These are phyloP conservation scores for Phytophthora capsici DNA, from an alignment of 352 stramenopile genomes.

Conservation along the genomic window DNA sequence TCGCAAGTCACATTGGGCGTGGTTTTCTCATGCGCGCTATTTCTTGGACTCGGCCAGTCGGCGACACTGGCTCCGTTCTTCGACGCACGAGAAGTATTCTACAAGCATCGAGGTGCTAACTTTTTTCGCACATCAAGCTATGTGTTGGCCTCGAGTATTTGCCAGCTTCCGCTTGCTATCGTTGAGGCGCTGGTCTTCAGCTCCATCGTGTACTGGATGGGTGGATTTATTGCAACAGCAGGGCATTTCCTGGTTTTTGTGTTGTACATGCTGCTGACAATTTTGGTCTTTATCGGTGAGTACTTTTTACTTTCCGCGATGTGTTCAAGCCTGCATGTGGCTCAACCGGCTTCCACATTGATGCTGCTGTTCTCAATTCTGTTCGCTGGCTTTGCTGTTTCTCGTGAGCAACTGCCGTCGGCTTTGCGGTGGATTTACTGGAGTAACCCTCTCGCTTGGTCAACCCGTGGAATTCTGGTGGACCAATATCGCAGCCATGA, in stretches of 20 bases:
- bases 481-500: constrained; percentile 49
- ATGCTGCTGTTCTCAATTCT: constrained; percentile 51
- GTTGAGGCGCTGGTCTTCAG: constrained; percentile 81
- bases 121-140: constrained; percentile 86
- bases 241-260: constrained; percentile 49
- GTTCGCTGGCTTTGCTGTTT: constrained; percentile 57
- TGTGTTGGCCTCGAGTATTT: constrained; percentile 51
- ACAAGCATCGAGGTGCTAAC: constrained; percentile 87
- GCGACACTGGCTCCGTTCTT: constrained; percentile 68
- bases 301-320: constrained; percentile 50
- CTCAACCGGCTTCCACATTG: constrained; percentile 49
- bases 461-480: constrained; percentile 44
- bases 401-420: constrained; percentile 44
- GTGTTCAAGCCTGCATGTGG: constrained; percentile 49
- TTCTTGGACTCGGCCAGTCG: constrained; percentile 75
- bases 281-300: constrained; percentile 49
- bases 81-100: constrained; percentile 67
- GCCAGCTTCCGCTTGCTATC: constrained; percentile 48
- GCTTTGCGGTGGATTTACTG: constrained; percentile 61
- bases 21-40: constrained; percentile 82
- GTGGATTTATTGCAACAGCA: constrained; percentile 50
- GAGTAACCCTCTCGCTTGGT: constrained; percentile 64
- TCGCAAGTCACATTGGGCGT: constrained; percentile 60
- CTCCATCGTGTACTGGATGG: constrained; percentile 81
- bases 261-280: constrained; percentile 51